Base-by-base conservation (phyloP, 2,329 filamentous ascomycete species). In the Rachicladosporium sp. region DNA sequence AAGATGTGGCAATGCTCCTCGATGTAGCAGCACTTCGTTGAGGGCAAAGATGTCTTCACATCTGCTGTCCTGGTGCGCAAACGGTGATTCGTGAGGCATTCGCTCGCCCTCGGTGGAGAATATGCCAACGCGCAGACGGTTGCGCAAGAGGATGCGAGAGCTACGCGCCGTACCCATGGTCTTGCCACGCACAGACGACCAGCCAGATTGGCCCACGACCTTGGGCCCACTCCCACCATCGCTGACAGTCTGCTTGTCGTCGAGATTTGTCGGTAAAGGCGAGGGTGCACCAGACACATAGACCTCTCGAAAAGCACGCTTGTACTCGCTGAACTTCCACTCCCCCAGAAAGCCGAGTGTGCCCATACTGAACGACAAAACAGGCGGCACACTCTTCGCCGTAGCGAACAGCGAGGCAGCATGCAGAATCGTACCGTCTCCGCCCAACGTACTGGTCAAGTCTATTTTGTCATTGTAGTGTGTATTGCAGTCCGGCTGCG, bases 281-380 rank as follows among this genome's bases (percentile, higher is more conserved):
- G 45, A 41, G 4, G 54, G 50, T 3, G 77, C 73, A 3, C 78
- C 79, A 31, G 76, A 80, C 82, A 94, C 93, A 64, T 93, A 95
- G 38, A 91, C 85, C 56, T 95, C 85, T 36, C 86, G 71, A 66
- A 93, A 94, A 0, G 91, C 91, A 36, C 84, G 74, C 63, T 94
- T 94, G 65, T 93, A 85, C 53, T 96, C 88, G 5, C 71, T 70
- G 57, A 96, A 96, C 53, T 91, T 93, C 88, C 89, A 98, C 62
- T 96, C 89, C 10, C 89, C 88, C 6, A 98, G 66, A 50, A 98
- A 98, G 0, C 91, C 91, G 1, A 98, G 67, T 0, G 89, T 93
- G 4, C 91, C 91, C 85, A 98, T 95, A 57, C 87, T 93, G 57
- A 98, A 98, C 1, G 85, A 87, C 6, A 98, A 68, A 29, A 98